Evolutionary conservation across 805 yeast species (phyloP).

Genomic region (Millerozyma miso): DNA sequence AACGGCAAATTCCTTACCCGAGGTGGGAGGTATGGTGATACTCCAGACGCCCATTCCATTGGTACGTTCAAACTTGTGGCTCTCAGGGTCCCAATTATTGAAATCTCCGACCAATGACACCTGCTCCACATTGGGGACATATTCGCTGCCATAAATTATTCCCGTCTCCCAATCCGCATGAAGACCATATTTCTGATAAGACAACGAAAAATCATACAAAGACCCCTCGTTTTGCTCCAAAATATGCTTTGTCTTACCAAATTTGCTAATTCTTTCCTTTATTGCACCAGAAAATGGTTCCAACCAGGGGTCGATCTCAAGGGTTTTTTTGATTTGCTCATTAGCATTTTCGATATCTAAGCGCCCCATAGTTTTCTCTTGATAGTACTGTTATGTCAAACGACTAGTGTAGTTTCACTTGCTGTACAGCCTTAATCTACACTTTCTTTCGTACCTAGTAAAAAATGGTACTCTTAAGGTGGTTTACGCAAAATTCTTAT

Average conservation of each 20-base stretch:
- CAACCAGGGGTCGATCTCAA: slow-evolving; percentile 80
- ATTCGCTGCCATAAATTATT: slow-evolving; percentile 65
- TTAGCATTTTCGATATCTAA: not conserved
- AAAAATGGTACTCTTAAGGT: no score
- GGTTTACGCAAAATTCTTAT: not conserved
- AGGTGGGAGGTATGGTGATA: slow-evolving; percentile 52
- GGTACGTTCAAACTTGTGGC: slow-evolving; percentile 48
- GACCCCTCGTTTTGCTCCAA: slow-evolving; percentile 55
- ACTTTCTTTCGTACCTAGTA: no score
- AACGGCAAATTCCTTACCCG: slow-evolving; percentile 55
- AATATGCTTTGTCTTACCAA: slow-evolving; percentile 57
- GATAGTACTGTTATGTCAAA: no score
- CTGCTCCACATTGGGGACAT: slow-evolving; percentile 81
- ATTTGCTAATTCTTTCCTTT: slow-evolving; percentile 60
- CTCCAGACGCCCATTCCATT: slow-evolving; percentile 72
- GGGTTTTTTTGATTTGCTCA: slow-evolving; percentile 46
- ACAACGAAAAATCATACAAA: slow-evolving; percentile 64
- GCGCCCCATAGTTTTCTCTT: not conserved
- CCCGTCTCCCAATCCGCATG: slow-evolving; percentile 53
- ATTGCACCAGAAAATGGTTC: slow-evolving; percentile 71
- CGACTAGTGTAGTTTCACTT: no score
- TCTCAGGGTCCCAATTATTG: slow-evolving; percentile 68
- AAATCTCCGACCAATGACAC: slow-evolving; percentile 91
- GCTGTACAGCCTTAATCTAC: no score
- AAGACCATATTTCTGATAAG: slow-evolving; percentile 74